These are phyloP conservation scores for Pleurotus djamor DNA, from an alignment of 768 basidiomycete genomes.

Conservation along the genomic window DNA sequence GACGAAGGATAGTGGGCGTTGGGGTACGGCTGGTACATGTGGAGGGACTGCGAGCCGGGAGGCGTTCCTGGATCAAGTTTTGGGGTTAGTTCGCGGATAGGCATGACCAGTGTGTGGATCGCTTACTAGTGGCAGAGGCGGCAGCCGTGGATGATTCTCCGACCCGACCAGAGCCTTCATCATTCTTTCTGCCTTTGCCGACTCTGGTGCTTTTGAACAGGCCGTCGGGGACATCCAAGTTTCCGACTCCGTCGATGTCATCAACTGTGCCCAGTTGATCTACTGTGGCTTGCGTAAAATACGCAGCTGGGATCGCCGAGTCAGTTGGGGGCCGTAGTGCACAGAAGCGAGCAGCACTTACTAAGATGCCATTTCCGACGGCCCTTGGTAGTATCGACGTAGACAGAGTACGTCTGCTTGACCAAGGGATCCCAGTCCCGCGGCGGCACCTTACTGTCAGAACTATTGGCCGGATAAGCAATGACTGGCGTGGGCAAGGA, in stretches of 20 bases:
- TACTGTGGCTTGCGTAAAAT: constrained; percentile 77
- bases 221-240: constrained; percentile 64
- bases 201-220: constrained; percentile 69
- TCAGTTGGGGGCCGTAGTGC: constrained; percentile 6
- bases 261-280: constrained; percentile 73
- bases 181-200: constrained; percentile 46
- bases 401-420: constrained; percentile 85
- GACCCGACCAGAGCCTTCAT: constrained; percentile 27
- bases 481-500: background rate
- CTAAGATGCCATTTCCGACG: constrained; percentile 83
- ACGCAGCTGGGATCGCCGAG: constrained; percentile 55
- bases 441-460: constrained; percentile 47
- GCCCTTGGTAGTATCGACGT: constrained; percentile 63
- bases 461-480: constrained; percentile 12
- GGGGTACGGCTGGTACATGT: constrained; percentile 41
- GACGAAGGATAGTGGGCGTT: constrained; percentile 15
- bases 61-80: constrained; percentile 15
- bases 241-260: constrained; percentile 54
- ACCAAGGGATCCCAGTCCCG: constrained; percentile 69
- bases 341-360: constrained; percentile 31
- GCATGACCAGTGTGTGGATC: too few relatives aligned
- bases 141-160: constrained; percentile 23
- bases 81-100: constrained; percentile 10
- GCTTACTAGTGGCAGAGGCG: constrained; percentile 26
- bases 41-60: constrained; percentile 26